phyloP scores from a whole-genome alignment of 495 filamentous ascomycete species.

The Cairneyella variabilis region DNA sequence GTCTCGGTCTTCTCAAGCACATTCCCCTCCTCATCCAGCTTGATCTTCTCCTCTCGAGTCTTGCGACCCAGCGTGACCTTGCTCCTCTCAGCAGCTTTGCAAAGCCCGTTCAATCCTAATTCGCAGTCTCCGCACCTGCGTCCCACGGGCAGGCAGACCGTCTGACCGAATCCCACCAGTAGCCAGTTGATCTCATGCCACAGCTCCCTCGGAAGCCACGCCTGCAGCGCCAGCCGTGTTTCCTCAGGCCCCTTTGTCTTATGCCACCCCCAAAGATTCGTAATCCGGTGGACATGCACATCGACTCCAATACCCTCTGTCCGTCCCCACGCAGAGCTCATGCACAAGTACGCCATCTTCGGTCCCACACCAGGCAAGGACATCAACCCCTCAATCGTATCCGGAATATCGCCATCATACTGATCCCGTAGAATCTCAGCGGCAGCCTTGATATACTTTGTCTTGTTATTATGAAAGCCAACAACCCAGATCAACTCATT shows the following conservation, averaged over 20 bases:
- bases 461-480: conserved; percentile 97
- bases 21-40: conserved; percentile 28
- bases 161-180: conserved; percentile 86
- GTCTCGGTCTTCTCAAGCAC: conserved; percentile 20
- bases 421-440: conserved; percentile 69
- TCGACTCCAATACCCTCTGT: conserved; percentile 64
- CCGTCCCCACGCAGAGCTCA: conserved; percentile 61
- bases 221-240: conserved; percentile 71
- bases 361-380: conserved; percentile 88
- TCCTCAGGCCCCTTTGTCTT: conserved; percentile 81
- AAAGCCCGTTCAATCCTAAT: conserved; percentile 68
- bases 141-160: conserved; percentile 77
- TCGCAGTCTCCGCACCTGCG: conserved; percentile 79
- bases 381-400: conserved; percentile 72
- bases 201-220: conserved; percentile 79
- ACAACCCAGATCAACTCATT: conserved; percentile 80
- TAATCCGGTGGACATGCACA: conserved; percentile 79
- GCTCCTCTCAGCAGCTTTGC: conserved; percentile 62
- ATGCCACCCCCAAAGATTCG: conserved; percentile 91
- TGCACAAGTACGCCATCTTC: conserved; percentile 95
- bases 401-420: conserved; percentile 74
- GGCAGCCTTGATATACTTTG: conserved; percentile 75
- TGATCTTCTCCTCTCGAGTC: conserved; percentile 32
- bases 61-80: conserved; percentile 46
- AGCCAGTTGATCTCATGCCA: conserved; percentile 96